phyloP scores from a whole-genome alignment of 495 filamentous ascomycete genomes.

The Penicillium salamii region DNA sequence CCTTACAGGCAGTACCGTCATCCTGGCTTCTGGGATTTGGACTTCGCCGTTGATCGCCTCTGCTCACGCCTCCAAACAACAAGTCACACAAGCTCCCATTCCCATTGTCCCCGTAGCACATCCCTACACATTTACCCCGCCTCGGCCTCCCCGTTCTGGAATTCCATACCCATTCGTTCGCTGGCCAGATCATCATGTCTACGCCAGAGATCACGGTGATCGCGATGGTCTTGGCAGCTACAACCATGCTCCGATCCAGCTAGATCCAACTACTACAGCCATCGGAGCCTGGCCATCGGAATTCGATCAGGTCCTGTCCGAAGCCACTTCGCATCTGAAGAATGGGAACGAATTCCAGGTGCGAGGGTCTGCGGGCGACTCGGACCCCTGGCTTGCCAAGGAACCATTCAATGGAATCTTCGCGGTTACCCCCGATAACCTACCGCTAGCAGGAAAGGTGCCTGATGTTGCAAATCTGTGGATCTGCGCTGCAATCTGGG shows the following conservation, averaged over 20 bases:
- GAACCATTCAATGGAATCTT: slow-evolving; percentile 35
- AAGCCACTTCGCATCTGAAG: slow-evolving; percentile 16
- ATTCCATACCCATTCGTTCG: slow-evolving; percentile 25
- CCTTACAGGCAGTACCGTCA: slow-evolving; percentile 17
- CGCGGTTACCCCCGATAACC: slow-evolving; percentile 36
- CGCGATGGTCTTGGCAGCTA: slow-evolving; percentile 34
- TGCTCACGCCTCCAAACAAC: background rate
- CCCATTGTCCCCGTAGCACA: slow-evolving; percentile 35
- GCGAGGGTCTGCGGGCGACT: background rate
- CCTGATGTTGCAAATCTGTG: slow-evolving; percentile 22
- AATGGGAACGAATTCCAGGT: slow-evolving; percentile 14
- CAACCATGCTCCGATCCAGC: slow-evolving; percentile 23
- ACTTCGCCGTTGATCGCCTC: slow-evolving; percentile 18
- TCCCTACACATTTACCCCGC: slow-evolving; percentile 30
- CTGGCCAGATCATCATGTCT: slow-evolving; percentile 36
- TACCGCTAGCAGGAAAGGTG: slow-evolving; percentile 30
- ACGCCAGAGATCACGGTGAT: slow-evolving; percentile 32
- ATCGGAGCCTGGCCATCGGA: slow-evolving; percentile 25
- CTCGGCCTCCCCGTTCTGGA: slow-evolving; percentile 10
- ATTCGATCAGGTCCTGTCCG: slow-evolving; percentile 26
- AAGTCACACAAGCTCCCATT: slow-evolving; percentile 16
- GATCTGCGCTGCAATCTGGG: slow-evolving; percentile 34
- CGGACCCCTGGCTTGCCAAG: slow-evolving; percentile 11
- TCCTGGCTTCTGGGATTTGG: slow-evolving; percentile 36
- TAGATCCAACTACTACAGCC: slow-evolving; percentile 19